Evolutionary conservation across 176 grass and related monocot species (phyloP).

Genomic region (Pharus latifolius): DNA sequence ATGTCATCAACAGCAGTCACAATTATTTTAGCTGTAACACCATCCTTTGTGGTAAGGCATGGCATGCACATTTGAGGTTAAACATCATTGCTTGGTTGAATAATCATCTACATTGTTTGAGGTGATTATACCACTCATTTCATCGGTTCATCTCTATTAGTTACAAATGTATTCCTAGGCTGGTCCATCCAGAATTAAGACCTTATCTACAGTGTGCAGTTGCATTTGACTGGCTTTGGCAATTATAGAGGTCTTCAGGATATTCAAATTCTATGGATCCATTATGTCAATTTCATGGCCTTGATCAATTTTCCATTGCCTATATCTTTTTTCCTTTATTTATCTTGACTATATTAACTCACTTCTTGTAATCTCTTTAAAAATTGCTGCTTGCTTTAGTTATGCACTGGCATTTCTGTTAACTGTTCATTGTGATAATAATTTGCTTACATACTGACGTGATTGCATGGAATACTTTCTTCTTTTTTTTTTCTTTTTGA

Average conservation of each 20-base stretch:
- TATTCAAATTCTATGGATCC: not conserved
- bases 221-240: not conserved
- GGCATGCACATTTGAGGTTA: not conserved
- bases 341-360: too few species aligned
- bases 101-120: too few species aligned
- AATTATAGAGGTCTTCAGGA: not conserved
- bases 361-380: not conserved
- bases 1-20: too few species aligned
- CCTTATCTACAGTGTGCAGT: not conserved
- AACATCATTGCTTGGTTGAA: too few species aligned
- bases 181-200: not conserved
- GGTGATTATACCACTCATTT: too few species aligned
- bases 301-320: not conserved
- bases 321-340: not conserved
- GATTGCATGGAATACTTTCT: not conserved
- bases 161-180: too few species aligned
- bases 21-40: not conserved
- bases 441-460: not conserved
- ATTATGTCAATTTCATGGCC: not conserved
- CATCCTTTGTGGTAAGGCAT: conserved; percentile 6
- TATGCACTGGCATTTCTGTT: not conserved
- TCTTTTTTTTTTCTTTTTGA: too few species aligned
- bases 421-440: not conserved
- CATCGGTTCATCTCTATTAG: not conserved
- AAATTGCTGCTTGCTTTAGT: not conserved